Conservation (phyloP, 176 grass and related monocot genomes). For the Poa annua region DNA sequence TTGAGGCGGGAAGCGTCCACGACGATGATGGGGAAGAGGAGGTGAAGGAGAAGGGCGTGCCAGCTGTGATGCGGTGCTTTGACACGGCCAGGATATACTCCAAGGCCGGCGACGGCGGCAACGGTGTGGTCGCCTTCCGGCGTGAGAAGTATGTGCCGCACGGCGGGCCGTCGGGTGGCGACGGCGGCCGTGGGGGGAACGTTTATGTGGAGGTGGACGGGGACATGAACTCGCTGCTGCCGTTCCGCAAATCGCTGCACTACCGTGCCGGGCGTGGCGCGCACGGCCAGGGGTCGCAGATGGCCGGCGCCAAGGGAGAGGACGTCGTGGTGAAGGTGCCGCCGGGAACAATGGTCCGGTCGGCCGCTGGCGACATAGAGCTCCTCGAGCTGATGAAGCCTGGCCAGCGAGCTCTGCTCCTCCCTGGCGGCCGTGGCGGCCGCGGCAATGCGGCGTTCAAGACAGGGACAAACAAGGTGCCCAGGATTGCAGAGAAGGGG, state of each 20-base stretch:
- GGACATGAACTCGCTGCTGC: constrained; percentile 90
- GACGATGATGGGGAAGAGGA: constrained; percentile 32
- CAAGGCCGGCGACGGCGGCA: constrained; percentile 89
- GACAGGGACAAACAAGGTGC: constrained; percentile 77
- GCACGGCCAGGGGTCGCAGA: constrained; percentile 83
- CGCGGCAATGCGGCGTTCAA: constrained; percentile 92
- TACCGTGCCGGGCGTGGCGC: constrained; percentile 75
- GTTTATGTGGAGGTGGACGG: constrained; percentile 88
- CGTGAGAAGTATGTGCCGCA: constrained; percentile 93
- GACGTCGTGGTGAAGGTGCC: constrained; percentile 88
- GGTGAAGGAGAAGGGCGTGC: constrained; percentile 89
- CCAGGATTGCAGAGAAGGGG: constrained; percentile 91
- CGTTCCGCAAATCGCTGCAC: constrained; percentile 91
- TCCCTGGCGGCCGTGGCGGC: constrained; percentile 83
- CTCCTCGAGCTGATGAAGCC: constrained; percentile 80
- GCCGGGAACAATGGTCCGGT: constrained; percentile 77
- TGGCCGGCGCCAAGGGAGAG: constrained; percentile 82
- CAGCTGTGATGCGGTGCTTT: constrained; percentile 96
- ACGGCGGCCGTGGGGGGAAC: constrained; percentile 85
- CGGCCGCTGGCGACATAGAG: constrained; percentile 52
- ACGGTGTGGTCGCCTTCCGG: constrained; percentile 88
- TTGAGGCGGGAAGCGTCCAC: constrained; percentile 17
- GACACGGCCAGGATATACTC: constrained; percentile 90
- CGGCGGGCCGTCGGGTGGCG: constrained; percentile 89
- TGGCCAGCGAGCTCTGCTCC: constrained; percentile 72